Evolutionary conservation across 179 eudicot genomes (phyloP).

Genomic region (Beta macrorhiza): DNA sequence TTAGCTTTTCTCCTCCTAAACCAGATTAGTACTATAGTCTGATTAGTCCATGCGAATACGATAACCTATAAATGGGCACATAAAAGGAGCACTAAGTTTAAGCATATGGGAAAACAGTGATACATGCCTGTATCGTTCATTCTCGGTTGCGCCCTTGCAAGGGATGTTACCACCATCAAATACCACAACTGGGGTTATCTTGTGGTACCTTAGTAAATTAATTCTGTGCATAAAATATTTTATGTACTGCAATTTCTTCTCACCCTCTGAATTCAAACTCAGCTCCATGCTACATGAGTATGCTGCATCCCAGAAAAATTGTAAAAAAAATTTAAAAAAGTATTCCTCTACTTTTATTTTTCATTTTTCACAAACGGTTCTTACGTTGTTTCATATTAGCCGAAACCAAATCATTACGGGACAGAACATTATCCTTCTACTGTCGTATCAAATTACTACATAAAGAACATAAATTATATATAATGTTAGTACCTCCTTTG

Average conservation of each 20-base stretch:
- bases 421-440: too few relatives aligned
- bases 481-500: slow-evolving; percentile 61
- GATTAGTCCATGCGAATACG: neutral
- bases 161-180: slow-evolving; percentile 77
- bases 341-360: too few relatives aligned
- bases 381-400: too few relatives aligned
- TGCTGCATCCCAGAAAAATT: slow-evolving; percentile 36
- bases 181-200: slow-evolving; percentile 78
- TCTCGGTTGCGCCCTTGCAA: slow-evolving; percentile 64
- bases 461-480: neutral
- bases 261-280: slow-evolving; percentile 55
- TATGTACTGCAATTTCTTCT: slow-evolving; percentile 68
- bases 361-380: too few relatives aligned
- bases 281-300: slow-evolving; percentile 90
- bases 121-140: slow-evolving; percentile 61
- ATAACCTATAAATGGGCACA: neutral
- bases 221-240: slow-evolving; percentile 77
- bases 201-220: slow-evolving; percentile 58
- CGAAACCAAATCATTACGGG: too few relatives aligned
- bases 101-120: neutral
- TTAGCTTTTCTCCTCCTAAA: slow-evolving; percentile 60
- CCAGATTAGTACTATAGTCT: neutral
- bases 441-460: too few relatives aligned
- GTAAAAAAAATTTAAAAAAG: neutral
- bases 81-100: neutral